Evolutionary conservation across 2,329 filamentous ascomycete genomes (phyloP).

Genomic region (Ceratocystis diversiconidia): DNA sequence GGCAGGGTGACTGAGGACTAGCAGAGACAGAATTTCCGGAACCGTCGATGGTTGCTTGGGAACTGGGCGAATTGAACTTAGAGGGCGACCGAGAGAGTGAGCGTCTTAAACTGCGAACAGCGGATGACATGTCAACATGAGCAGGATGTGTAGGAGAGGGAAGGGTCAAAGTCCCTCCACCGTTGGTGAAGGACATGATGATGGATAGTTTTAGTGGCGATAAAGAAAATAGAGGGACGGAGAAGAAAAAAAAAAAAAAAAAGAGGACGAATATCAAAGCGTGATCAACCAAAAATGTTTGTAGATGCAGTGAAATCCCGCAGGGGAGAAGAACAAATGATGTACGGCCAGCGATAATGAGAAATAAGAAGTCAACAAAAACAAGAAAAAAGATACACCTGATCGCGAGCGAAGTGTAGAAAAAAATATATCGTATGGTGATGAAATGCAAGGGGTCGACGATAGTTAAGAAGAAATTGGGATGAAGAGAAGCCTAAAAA

Average conservation of each 20-base stretch:
- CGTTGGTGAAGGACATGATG: constrained; percentile 45
- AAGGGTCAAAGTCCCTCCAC: constrained; percentile 63
- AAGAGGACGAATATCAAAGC: constrained; percentile 3
- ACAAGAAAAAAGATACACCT: constrained; percentile 11
- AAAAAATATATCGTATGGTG: constrained; percentile 4
- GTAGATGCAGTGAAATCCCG: neutral
- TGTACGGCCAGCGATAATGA: constrained; percentile 4
- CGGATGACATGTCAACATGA: constrained; percentile 67
- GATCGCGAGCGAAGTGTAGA: neutral
- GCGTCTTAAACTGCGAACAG: constrained; percentile 68
- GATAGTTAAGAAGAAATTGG: neutral
- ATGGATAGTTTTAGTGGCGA: constrained; percentile 4
- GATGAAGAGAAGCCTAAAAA: constrained; percentile 2
- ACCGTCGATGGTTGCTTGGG: constrained; percentile 25
- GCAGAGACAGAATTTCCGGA: constrained; percentile 41
- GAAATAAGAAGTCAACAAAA: constrained; percentile 4
- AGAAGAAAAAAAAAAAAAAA: constrained; percentile 2
- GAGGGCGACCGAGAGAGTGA: constrained; percentile 91
- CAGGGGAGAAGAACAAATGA: neutral
- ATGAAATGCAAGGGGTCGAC: constrained; percentile 8
- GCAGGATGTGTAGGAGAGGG: constrained; percentile 74
- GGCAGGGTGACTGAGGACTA: constrained; percentile 39
- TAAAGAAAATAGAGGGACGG: neutral
- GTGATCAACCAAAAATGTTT: neutral
- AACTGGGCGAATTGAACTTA: constrained; percentile 41